Evolutionary conservation across 2,329 filamentous ascomycete species (phyloP).

Genomic region (Pezicula neosporulosa): DNA sequence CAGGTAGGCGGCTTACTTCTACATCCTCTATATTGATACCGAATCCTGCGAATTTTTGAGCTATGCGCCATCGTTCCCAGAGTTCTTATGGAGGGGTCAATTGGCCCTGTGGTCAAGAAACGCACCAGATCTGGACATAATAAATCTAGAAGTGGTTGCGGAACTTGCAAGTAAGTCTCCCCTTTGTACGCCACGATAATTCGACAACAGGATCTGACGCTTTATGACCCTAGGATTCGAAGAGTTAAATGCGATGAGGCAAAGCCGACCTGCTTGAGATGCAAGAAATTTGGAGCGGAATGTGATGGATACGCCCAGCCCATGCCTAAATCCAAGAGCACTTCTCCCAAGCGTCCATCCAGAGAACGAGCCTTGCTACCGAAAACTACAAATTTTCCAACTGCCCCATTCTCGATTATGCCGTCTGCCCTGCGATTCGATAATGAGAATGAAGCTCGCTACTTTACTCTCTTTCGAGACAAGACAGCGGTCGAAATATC

Average conservation of each 20-base stretch:
- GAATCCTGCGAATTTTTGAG: no score
- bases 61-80: no score
- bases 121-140: neutral
- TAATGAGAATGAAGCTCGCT: conserved; percentile 13
- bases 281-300: conserved; percentile 49
- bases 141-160: neutral
- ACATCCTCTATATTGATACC: no score
- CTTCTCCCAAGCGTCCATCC: neutral
- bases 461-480: conserved; percentile 15
- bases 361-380: neutral
- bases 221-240: conserved; percentile 24
- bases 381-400: neutral
- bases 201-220: neutral
- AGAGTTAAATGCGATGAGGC: conserved; percentile 63
- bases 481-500: conserved; percentile 11
- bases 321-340: neutral
- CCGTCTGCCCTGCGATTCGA: conserved; percentile 6
- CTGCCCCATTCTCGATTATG: no score
- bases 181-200: neutral
- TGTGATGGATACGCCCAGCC: conserved; percentile 50
- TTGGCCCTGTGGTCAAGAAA: neutral
- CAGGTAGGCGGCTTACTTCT: no score
- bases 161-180: neutral
- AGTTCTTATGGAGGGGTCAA: no score
- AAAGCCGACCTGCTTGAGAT: conserved; percentile 55